A percentile compares a stretch with the other conserved stretches of the same genome.
Conservation (phyloP, 306 rosid species). For the Styphnolobium japonicum region DNA sequence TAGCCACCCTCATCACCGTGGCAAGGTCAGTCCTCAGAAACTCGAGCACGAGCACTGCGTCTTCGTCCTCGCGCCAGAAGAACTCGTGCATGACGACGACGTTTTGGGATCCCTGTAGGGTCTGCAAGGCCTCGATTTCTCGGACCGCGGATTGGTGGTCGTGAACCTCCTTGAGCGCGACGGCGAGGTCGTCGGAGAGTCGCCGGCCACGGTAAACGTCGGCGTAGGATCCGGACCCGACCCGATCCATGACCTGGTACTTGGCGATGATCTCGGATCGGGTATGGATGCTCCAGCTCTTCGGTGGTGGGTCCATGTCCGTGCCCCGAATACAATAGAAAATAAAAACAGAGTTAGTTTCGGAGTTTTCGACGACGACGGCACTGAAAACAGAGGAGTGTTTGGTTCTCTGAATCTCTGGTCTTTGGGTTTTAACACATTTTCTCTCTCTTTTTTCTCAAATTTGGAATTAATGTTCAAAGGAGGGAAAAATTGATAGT, state of each 20-base stretch:
- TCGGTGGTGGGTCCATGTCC: constrained; percentile 54
- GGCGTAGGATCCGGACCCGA: constrained; percentile 90
- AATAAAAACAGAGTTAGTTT: background rate
- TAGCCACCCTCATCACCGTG: constrained; percentile 4
- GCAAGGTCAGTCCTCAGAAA: constrained; percentile 59
- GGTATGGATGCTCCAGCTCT: constrained; percentile 87
- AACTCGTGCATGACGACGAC: constrained; percentile 73
- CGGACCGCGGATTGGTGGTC: constrained; percentile 76
- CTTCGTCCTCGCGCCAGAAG: constrained; percentile 91
- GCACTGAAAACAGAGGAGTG: too few species aligned
- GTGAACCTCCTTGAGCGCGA: constrained; percentile 92
- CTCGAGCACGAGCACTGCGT: constrained; percentile 89
- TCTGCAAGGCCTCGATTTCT: constrained; percentile 76
- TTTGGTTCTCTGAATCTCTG: too few species aligned
- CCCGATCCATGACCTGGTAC: constrained; percentile 62
- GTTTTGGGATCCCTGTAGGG: constrained; percentile 57
- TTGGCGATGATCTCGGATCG: constrained; percentile 70
- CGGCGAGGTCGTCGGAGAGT: constrained; percentile 54
- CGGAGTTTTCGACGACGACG: too few species aligned
- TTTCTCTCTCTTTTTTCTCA: too few species aligned
- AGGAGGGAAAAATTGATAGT: too few species aligned
- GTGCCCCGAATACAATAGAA: background rate
- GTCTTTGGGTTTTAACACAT: too few species aligned
- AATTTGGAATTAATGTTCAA: too few species aligned
- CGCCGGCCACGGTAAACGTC: constrained; percentile 81